phyloP scores from a whole-genome alignment of 2,329 filamentous ascomycete species.

The Scytalidium lignicola region DNA sequence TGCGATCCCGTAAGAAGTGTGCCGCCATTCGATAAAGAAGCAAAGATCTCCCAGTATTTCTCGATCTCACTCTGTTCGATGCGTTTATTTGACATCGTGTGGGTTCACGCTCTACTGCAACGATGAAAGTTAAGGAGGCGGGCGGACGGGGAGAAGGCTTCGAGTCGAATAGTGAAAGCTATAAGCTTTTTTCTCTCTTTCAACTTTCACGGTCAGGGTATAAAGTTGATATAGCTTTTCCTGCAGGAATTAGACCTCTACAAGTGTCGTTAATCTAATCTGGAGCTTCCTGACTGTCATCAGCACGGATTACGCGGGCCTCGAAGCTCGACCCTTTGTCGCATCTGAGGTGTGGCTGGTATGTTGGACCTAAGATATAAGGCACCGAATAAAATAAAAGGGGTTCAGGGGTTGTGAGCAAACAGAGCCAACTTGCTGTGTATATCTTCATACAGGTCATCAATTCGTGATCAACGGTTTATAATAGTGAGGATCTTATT shows the following conservation, averaged over 20 bases:
- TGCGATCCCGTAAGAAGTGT: slow-evolving; percentile 63
- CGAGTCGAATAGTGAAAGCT: no score
- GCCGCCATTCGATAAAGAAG: slow-evolving; percentile 58
- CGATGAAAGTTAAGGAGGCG: no score
- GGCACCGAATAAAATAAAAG: neutral
- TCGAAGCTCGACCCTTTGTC: neutral
- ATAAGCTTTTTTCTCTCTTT: no score
- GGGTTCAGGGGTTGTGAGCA: neutral
- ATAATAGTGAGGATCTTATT: no score
- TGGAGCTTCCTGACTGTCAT: neutral
- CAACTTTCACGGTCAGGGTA: no score
- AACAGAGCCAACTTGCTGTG: no score
- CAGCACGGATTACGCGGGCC: neutral
- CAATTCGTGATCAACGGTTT: no score
- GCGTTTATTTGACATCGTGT: slow-evolving; percentile 37
- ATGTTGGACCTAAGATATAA: neutral
- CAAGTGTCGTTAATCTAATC: neutral
- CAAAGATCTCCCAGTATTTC: slow-evolving; percentile 77
- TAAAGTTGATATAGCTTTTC: neutral
- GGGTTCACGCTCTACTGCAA: neutral
- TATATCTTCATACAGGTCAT: no score
- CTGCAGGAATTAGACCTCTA: neutral
- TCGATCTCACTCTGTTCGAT: slow-evolving; percentile 72
- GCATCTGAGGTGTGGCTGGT: neutral
- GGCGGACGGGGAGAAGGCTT: no score